Evolutionary conservation across 2,329 filamentous ascomycete genomes (phyloP).

Genomic region (Hypoxylon sp.): DNA sequence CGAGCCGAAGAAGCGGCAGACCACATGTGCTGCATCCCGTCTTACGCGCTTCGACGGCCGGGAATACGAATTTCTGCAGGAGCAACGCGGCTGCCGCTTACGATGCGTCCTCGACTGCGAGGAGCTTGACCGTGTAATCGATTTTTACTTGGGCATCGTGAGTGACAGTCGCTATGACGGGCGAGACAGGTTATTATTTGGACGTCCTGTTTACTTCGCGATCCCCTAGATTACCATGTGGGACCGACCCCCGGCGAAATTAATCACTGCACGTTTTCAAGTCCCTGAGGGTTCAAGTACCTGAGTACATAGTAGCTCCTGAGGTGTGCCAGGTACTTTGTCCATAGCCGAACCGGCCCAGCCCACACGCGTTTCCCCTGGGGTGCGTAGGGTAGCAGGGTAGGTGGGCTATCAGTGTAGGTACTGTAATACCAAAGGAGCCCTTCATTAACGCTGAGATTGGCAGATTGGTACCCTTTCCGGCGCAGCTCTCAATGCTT

Average conservation of each 20-base stretch:
- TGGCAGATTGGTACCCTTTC: slow-evolving; percentile 8
- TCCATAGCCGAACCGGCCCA: neutral
- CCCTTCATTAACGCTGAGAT: slow-evolving; percentile 10
- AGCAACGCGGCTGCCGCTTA: neutral
- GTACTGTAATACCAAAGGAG: slow-evolving; percentile 12
- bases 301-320: too few relatives aligned
- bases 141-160: neutral
- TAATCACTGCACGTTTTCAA: too few relatives aligned
- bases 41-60: neutral
- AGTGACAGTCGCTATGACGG: too few relatives aligned
- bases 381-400: neutral
- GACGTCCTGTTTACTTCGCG: too few relatives aligned
- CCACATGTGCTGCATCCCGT: neutral
- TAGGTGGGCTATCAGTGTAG: neutral
- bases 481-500: slow-evolving; percentile 11
- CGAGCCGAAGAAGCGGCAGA: slow-evolving; percentile 19
- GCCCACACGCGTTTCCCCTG: neutral
- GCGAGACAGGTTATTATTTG: too few relatives aligned
- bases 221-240: neutral
- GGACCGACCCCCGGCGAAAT: neutral
- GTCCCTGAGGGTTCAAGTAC: too few relatives aligned
- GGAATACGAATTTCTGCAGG: slow-evolving; percentile 24
- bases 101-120: neutral
- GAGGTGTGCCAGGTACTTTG: too few relatives aligned
- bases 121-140: neutral